These are phyloP conservation scores for Rhizopus microsporus DNA, from an alignment of 371 early-diverging fungal genomes.

Conservation along the genomic window DNA sequence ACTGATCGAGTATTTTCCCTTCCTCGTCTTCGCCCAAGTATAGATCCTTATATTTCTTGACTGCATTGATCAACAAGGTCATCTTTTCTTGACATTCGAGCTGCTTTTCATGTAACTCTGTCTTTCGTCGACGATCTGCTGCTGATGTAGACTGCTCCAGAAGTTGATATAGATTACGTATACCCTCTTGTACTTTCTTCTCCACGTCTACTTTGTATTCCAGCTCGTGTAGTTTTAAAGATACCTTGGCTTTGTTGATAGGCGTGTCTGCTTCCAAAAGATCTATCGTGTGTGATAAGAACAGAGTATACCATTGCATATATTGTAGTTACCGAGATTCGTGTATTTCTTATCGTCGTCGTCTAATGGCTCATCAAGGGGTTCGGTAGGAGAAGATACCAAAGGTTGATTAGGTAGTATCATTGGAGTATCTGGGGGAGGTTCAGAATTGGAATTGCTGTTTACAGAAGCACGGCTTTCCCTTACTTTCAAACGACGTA, in stretches of 20 bases:
- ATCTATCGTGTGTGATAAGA: constrained; percentile 34
- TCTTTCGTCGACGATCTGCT: constrained; percentile 55
- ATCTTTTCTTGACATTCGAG: constrained; percentile 81
- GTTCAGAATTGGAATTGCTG: not conserved
- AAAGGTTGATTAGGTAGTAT: not conserved
- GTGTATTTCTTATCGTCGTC: constrained; percentile 34
- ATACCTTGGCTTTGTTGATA: constrained; percentile 82
- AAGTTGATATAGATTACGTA: constrained; percentile 45
- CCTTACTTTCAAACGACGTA: constrained; percentile 35
- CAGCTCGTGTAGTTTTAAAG: constrained; percentile 79
- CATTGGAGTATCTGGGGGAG: not conserved
- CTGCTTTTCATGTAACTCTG: constrained; percentile 64
- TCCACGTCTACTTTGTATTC: constrained; percentile 87
- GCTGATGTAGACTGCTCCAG: constrained; percentile 30
- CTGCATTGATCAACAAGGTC: constrained; percentile 70
- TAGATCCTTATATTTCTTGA: constrained; percentile 81
- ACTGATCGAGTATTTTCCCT: constrained; percentile 22
- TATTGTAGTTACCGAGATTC: constrained; percentile 39
- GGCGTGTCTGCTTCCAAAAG: constrained; percentile 75
- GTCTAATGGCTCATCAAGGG: not conserved
- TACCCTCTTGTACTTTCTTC: constrained; percentile 79
- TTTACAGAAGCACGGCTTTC: constrained; percentile 22
- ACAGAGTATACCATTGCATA: not conserved
- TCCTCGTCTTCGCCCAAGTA: constrained; percentile 71
- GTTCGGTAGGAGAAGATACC: constrained; percentile 10